phyloP scores from a whole-genome alignment of 2,329 filamentous ascomycete species.

The Fusarium ambrosium region DNA sequence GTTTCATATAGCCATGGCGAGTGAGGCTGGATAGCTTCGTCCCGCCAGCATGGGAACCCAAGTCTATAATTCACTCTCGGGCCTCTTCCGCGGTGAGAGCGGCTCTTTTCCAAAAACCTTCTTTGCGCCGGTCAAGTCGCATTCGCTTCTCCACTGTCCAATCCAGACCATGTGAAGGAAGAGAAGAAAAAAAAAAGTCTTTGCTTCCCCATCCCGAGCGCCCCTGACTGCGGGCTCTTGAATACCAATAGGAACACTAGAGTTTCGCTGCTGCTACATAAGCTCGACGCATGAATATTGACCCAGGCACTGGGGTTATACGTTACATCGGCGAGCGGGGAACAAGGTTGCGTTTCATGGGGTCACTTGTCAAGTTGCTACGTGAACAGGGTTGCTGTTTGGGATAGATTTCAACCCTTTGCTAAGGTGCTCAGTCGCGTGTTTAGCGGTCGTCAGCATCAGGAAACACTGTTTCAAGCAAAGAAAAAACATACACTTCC shows the following conservation, averaged over 20 bases:
- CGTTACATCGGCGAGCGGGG: background rate
- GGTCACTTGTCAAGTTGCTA: constrained; percentile 30
- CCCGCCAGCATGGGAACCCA: background rate
- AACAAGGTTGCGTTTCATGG: background rate
- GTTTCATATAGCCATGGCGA: background rate
- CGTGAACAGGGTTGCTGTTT: constrained; percentile 18
- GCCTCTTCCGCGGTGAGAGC: background rate
- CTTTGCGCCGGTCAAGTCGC: background rate
- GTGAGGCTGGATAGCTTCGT: background rate
- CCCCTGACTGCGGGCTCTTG: background rate
- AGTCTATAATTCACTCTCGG: background rate
- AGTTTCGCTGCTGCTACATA: background rate
- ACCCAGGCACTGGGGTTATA: background rate
- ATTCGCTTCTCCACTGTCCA: background rate
- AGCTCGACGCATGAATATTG: constrained; percentile 5
- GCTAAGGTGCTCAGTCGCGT: constrained; percentile 7
- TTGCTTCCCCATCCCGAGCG: background rate
- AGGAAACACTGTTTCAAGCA: constrained; percentile 21
- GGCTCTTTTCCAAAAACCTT: background rate
- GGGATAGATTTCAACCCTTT: constrained; percentile 6
- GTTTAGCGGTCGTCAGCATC: constrained; percentile 8
- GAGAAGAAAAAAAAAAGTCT: background rate
- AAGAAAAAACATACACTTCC: background rate
- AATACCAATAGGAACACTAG: background rate
- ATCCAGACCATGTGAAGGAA: background rate